Evolutionary conservation across 331 rosid genomes (phyloP).

Genomic region (Saraca asoca): DNA sequence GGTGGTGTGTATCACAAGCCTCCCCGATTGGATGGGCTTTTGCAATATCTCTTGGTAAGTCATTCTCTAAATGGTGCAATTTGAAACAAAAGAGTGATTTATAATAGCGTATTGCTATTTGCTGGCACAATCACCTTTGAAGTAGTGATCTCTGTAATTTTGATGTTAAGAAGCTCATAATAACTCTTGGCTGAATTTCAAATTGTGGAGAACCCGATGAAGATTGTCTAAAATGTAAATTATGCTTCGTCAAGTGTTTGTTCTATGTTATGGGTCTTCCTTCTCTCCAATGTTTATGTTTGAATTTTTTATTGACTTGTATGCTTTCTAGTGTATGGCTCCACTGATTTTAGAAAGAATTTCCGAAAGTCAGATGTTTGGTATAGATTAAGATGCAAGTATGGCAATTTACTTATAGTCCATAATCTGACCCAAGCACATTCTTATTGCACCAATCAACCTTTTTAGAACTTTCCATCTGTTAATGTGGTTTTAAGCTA

Average conservation of each 20-base stretch:
- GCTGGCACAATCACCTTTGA: not conserved
- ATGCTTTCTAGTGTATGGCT: slow-evolving; percentile 6
- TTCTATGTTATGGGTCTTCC: not conserved
- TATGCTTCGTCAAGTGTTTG: not conserved
- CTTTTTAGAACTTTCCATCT: not conserved
- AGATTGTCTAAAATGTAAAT: not conserved
- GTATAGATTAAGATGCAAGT: slow-evolving; percentile 9
- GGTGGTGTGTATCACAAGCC: slow-evolving; percentile 94
- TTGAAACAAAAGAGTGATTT: slow-evolving; percentile 15
- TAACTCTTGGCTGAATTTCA: not conserved
- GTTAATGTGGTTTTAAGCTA: not conserved
- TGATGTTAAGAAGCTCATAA: not conserved
- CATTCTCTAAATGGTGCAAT: slow-evolving; percentile 29
- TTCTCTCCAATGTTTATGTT: not conserved
- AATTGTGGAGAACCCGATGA: not conserved
- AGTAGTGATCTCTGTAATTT: not conserved
- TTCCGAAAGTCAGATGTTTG: not conserved
- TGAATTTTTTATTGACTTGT: not conserved
- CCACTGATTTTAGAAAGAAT: slow-evolving; percentile 4
- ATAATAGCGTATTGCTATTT: not conserved
- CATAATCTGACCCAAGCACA: slow-evolving; percentile 5
- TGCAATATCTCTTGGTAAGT: slow-evolving; percentile 88
- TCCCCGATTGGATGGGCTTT: slow-evolving; percentile 82
- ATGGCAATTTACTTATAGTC: not conserved
- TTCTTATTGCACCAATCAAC: not conserved